Evolutionary conservation across 495 filamentous ascomycete species (phyloP), one percentile per base, ranked within the genome.

Genomic region (Mytilinidion resinicola): DNA sequence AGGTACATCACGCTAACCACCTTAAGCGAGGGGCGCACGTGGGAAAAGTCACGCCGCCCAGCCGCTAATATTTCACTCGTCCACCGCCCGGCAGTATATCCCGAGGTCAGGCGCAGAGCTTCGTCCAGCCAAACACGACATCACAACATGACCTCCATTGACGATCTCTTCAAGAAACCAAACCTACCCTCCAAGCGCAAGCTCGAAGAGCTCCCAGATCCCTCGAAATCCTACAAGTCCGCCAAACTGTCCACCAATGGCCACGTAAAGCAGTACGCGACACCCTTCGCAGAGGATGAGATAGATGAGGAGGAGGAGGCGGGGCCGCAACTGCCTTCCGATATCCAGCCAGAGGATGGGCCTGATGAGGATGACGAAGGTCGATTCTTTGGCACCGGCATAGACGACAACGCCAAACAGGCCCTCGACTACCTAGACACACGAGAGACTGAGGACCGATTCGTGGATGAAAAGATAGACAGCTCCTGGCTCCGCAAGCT

Each of bases 311-410:
- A 81, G 14, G 64, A 73, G 1, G 80, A 80, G 62, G 84, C 83
- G 17, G 89, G 86, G 4, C 86, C 87, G 4, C 77, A 84, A 35
- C 67, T 86, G 12, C 90, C 90, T 1, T 84, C 84, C 0, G 76
- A 78, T 39, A 8, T 63, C 36, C 80, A 80, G 42, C 83, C 85
- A 14, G 76, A 79, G 35, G 80, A 79, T 53, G 78, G 79, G 55
- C 66, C 72, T 14, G 80, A 81, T 34, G 91, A 95, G 66, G 92
- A 96, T 67, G 88, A 95, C 53, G 93, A 91, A 57, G 91, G 92
- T 0, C 83, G 93, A 49, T 99, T 99, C 77, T 97, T 95, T 66
- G 93, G 92, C 43, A 89, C 90, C 55, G 93, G 93, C 43, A 85
- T 97, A 62, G 88, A 87, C 30, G 80, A 82, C 34, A 80, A 86